Conservation (phyloP, 768 basidiomycete species). For the Termitomyces sp. region DNA sequence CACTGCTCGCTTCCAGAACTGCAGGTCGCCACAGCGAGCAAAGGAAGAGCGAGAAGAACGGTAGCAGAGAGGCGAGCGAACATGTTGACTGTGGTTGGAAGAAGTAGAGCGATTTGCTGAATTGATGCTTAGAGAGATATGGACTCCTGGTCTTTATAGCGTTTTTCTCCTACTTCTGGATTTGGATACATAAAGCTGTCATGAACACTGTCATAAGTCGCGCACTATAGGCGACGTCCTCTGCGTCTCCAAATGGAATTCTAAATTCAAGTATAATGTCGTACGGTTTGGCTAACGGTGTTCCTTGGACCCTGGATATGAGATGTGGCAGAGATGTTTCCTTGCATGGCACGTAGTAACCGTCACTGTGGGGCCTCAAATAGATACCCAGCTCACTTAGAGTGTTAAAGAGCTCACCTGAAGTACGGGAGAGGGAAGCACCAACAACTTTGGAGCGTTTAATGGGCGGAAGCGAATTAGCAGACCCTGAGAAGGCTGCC, state of each 20-base stretch:
- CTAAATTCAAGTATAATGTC: neutral
- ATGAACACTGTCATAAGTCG: neutral
- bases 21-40: conserved; percentile 3
- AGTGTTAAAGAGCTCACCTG: neutral
- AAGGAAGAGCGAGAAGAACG: conserved; percentile 2
- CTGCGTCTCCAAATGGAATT: neutral
- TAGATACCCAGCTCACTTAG: neutral
- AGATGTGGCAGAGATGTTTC: neutral
- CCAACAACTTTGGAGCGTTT: neutral
- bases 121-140: neutral
- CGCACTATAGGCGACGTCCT: too few species aligned
- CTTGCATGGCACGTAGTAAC: neutral
- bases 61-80: conserved; percentile 5
- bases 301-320: neutral
- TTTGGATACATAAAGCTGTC: neutral
- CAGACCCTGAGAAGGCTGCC: neutral
- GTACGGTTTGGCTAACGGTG: neutral
- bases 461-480: neutral
- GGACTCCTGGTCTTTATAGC: neutral
- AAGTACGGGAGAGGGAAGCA: neutral
- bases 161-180: neutral
- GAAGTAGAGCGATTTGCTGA: neutral
- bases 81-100: neutral
- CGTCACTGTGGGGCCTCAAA: neutral
- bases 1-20: neutral